phyloP scores from a whole-genome alignment of 176 grass and related monocot genomes.

The Paspalum notatum region DNA sequence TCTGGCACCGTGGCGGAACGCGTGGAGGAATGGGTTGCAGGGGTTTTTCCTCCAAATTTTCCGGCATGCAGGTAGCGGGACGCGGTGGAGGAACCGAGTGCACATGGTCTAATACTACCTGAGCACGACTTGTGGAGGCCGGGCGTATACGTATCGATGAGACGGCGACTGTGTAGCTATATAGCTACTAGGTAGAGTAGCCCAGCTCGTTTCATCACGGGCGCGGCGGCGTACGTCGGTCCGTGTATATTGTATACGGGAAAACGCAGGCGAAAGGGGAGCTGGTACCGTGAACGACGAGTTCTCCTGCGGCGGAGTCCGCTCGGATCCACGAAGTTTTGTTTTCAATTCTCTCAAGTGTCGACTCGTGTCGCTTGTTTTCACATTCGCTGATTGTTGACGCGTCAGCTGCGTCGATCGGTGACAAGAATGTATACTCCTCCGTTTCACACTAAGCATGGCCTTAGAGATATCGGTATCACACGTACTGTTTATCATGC shows the following conservation, averaged over 20 bases:
- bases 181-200: background rate
- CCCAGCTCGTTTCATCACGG: background rate
- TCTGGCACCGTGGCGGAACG: too few relatives aligned
- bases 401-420: background rate
- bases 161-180: background rate
- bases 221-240: too few relatives aligned
- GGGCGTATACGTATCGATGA: background rate
- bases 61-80: too few relatives aligned
- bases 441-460: background rate
- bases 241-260: too few relatives aligned
- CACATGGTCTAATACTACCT: too few relatives aligned
- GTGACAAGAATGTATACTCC: background rate
- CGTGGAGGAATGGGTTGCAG: too few relatives aligned
- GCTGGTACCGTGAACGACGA: background rate
- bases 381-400: conserved; percentile 15
- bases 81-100: too few relatives aligned
- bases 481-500: too few relatives aligned
- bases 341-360: background rate
- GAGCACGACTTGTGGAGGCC: too few relatives aligned
- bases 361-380: background rate
- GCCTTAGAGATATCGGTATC: too few relatives aligned
- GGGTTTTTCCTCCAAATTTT: too few relatives aligned
- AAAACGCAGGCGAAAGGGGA: too few relatives aligned
- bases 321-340: background rate
- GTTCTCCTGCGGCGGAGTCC: background rate